A percentile compares a stretch with the other conserved stretches of the same genome.
Conservation (phyloP, 2,329 filamentous ascomycete species). For the Juglanconis oblonga region DNA sequence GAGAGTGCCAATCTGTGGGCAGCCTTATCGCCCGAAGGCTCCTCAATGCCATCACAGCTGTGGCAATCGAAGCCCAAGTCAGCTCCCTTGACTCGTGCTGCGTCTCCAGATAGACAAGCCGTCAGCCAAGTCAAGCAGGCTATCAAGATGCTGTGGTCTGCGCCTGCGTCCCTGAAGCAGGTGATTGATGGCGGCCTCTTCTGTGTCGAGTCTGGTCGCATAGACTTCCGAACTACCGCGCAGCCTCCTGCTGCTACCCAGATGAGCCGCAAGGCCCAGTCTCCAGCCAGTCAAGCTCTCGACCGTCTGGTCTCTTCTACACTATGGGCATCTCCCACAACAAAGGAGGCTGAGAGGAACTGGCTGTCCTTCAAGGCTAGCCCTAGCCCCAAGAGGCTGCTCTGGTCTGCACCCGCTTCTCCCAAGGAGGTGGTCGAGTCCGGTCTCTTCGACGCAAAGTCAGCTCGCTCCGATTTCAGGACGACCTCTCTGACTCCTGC, state of each 20-base stretch:
- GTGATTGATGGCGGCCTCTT: slow-evolving; percentile 25
- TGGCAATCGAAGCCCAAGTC: slow-evolving; percentile 2
- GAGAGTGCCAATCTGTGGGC: slow-evolving; percentile 23
- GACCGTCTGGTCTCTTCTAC: slow-evolving; percentile 24
- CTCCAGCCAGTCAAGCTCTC: slow-evolving; percentile 23
- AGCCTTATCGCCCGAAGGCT: not conserved
- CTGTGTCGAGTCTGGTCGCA: slow-evolving; percentile 20
- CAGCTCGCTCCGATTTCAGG: slow-evolving; percentile 24
- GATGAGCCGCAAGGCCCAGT: slow-evolving; percentile 28
- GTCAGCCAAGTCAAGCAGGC: not conserved
- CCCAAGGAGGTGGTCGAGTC: slow-evolving; percentile 6
- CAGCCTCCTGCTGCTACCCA: slow-evolving; percentile 30
- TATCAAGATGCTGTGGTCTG: slow-evolving; percentile 20
- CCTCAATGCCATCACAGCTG: slow-evolving; percentile 1
- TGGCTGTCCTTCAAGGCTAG: slow-evolving; percentile 25
- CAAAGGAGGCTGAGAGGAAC: slow-evolving; percentile 18
- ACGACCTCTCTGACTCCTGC: slow-evolving; percentile 30
- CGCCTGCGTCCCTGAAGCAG: slow-evolving; percentile 10
- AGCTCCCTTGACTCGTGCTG: not conserved
- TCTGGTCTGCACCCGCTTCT: slow-evolving; percentile 20
- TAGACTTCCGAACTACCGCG: slow-evolving; percentile 27
- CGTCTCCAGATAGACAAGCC: not conserved
- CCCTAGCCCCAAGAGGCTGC: slow-evolving; percentile 26
- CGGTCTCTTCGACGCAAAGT: slow-evolving; percentile 24
- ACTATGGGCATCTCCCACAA: slow-evolving; percentile 24